Conservation (phyloP, 148 eudicot species). For the Rhododendron simsii region DNA sequence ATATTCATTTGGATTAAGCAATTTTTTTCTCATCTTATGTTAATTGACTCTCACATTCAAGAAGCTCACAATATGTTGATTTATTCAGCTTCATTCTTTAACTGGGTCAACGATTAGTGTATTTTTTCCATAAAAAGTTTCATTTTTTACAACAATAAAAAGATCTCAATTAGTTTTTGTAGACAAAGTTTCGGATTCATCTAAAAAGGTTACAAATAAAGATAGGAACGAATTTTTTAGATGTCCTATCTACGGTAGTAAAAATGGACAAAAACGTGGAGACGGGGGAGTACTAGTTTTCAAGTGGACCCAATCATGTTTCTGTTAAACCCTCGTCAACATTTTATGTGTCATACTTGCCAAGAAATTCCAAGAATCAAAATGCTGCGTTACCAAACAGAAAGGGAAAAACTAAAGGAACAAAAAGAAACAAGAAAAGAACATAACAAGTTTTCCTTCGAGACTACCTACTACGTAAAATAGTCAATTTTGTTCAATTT, state of each 20-base stretch:
- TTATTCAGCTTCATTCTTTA: background rate
- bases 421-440: background rate
- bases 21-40: background rate
- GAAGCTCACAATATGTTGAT: background rate
- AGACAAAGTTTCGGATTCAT: background rate
- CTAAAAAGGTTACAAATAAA: background rate
- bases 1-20: background rate
- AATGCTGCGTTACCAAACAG: background rate
- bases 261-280: background rate
- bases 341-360: background rate
- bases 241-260: background rate
- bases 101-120: background rate
- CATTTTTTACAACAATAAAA: background rate
- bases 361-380: background rate
- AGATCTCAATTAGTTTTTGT: background rate
- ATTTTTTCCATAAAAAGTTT: background rate
- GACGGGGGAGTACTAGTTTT: background rate
- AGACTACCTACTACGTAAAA: background rate
- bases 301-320: background rate
- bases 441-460: background rate
- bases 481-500: conserved; percentile 10
- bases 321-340: background rate
- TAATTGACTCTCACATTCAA: background rate
- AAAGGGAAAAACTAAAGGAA: background rate
- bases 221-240: background rate